Evolutionary conservation across 2,329 filamentous ascomycete species (phyloP).

Genomic region (Stemphylium lycopersici): DNA sequence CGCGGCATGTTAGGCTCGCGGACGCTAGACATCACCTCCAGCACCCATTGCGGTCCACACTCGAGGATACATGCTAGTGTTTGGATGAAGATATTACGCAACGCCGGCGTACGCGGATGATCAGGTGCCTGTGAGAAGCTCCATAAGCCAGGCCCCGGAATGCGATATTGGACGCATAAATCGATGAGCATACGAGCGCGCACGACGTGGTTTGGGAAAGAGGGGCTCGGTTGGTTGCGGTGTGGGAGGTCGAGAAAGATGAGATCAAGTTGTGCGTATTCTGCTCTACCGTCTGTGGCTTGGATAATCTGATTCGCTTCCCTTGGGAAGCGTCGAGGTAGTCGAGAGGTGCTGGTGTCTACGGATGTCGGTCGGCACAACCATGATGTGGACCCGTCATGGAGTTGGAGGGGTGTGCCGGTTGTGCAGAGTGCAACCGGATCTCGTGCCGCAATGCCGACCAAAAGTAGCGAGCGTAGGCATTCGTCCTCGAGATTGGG

Average conservation of each 20-base stretch:
- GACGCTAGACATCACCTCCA: constrained; percentile 42
- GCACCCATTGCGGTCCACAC: constrained; percentile 50
- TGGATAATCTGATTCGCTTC: constrained; percentile 29
- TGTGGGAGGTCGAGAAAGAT: constrained; percentile 47
- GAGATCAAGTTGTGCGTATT: constrained; percentile 50
- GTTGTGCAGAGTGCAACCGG: constrained; percentile 50
- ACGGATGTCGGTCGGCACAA: constrained; percentile 36
- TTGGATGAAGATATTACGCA: constrained; percentile 52
- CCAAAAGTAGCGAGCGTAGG: constrained; percentile 49
- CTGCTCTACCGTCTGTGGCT: constrained; percentile 42
- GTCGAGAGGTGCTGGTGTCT: constrained; percentile 22
- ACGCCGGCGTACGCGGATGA: constrained; percentile 45
- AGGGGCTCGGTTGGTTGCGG: constrained; percentile 33
- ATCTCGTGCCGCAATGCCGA: constrained; percentile 51
- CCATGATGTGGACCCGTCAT: constrained; percentile 45
- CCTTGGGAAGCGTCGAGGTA: constrained; percentile 18
- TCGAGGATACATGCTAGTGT: constrained; percentile 50
- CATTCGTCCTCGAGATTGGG: constrained; percentile 49
- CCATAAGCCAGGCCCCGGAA: constrained; percentile 35
- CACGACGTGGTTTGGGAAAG: constrained; percentile 32
- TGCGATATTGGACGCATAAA: constrained; percentile 38
- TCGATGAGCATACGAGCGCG: constrained; percentile 46
- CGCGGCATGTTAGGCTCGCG: constrained; percentile 16
- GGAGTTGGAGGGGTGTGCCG: constrained; percentile 39
- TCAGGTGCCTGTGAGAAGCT: constrained; percentile 31